Evolutionary conservation across 2,329 filamentous ascomycete species (phyloP).

Genomic region (Endoconidiophora polonica): DNA sequence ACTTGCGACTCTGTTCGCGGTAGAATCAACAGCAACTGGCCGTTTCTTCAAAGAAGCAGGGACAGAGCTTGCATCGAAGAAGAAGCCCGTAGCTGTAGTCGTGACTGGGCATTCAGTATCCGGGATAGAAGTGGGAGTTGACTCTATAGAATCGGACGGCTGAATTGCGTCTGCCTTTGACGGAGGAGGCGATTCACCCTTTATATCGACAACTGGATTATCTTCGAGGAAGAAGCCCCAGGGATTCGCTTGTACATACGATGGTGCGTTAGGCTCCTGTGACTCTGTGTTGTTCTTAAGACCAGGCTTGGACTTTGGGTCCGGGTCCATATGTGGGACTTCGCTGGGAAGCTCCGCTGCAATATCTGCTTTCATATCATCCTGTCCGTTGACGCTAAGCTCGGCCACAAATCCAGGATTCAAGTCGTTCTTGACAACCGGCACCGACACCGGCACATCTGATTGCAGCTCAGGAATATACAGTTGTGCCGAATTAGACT

Average conservation of each 20-base stretch:
- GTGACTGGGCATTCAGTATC: no score
- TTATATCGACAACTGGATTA: conserved; percentile 5
- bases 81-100: no score
- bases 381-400: conserved; percentile 1
- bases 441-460: not conserved
- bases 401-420: conserved; percentile 7
- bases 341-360: conserved; percentile 9
- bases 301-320: not conserved
- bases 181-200: no score
- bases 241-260: conserved; percentile 10
- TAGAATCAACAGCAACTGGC: no score
- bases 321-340: not conserved
- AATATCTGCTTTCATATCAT: not conserved
- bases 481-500: not conserved
- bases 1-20: no score
- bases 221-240: conserved; percentile 15
- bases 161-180: no score
- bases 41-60: no score
- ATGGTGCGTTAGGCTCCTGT: not conserved
- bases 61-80: no score
- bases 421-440: not conserved
- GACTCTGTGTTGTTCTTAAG: not conserved
- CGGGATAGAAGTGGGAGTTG: no score
- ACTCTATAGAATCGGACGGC: no score
- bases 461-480: conserved; percentile 4